Evolutionary conservation across 768 basidiomycete species (phyloP).

Genomic region (Serendipita vermifera): DNA sequence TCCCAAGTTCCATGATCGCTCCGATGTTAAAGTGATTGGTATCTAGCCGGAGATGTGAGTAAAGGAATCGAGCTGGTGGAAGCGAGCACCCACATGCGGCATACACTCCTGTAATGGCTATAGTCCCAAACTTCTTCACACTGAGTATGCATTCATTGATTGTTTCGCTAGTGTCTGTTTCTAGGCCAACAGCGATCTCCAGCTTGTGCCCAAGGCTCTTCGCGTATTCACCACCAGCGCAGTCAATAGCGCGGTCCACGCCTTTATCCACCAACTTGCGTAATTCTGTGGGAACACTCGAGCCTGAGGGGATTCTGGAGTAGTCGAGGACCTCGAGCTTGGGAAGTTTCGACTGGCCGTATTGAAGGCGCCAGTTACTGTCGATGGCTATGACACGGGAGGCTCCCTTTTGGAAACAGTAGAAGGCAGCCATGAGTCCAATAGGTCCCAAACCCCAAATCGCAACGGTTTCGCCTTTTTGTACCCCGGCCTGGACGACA

Average conservation of each 20-base stretch:
- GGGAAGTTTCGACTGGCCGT: constrained; percentile 32
- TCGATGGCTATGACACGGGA: constrained; percentile 62
- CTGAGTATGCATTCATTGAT: constrained; percentile 38
- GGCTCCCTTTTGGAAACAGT: constrained; percentile 57
- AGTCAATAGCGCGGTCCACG: constrained; percentile 41
- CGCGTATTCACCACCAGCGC: constrained; percentile 53
- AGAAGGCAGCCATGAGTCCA: constrained; percentile 47
- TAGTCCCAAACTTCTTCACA: constrained; percentile 42
- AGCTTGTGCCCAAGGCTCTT: constrained; percentile 52
- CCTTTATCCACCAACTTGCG: constrained; percentile 29
- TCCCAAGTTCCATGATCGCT: constrained; percentile 65
- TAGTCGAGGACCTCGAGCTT: constrained; percentile 47
- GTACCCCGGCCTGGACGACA: constrained; percentile 61
- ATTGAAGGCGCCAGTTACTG: constrained; percentile 34
- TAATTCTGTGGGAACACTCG: not conserved
- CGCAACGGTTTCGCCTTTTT: constrained; percentile 54
- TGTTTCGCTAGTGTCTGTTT: constrained; percentile 61
- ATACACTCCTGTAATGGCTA: constrained; percentile 58
- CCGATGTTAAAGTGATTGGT: constrained; percentile 60
- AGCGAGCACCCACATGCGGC: constrained; percentile 3
- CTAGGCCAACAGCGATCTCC: constrained; percentile 57
- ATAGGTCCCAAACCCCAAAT: constrained; percentile 64
- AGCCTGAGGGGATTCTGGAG: constrained; percentile 21
- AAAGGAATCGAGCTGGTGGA: not conserved
- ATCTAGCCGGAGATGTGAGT: constrained; percentile 19